A percentile compares a stretch with the other conserved stretches of the same genome.
phyloP scores from a whole-genome alignment of 176 grass and related monocot genomes.

The Musa itinerans region DNA sequence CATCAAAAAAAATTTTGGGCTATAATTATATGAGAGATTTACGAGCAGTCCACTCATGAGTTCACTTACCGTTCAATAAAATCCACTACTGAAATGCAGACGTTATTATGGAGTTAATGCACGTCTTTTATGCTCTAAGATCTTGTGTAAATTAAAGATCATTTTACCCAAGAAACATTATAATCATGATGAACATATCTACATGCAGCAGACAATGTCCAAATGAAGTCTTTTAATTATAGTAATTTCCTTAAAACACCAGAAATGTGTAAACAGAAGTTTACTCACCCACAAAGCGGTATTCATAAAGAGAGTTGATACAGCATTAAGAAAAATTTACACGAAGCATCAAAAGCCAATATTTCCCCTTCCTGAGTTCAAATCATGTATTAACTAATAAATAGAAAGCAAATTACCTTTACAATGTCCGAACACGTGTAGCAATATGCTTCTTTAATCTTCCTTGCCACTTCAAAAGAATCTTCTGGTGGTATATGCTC shows the following conservation, averaged over 20 bases:
- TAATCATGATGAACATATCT: not conserved
- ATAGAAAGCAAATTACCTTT: conserved; percentile 51
- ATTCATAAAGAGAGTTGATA: no score
- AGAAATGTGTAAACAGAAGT: no score
- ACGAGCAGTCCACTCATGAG: no score
- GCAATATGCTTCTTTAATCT: conserved; percentile 85
- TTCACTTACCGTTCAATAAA: no score
- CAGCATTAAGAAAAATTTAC: not conserved
- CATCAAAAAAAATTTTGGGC: no score
- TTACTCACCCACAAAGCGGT: no score
- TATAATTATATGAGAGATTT: no score
- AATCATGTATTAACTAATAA: not conserved
- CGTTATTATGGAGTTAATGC: no score
- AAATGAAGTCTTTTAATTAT: no score
- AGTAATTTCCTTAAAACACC: no score
- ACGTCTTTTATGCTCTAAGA: not conserved
- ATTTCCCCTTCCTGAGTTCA: not conserved
- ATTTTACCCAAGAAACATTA: conserved; percentile 18
- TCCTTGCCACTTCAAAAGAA: conserved; percentile 81
- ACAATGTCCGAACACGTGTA: conserved; percentile 99
- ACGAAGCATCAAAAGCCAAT: not conserved
- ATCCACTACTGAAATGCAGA: no score
- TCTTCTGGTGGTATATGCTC: conserved; percentile 94
- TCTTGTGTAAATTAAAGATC: not conserved
- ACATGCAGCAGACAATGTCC: no score